phyloP scores from a whole-genome alignment of 495 filamentous ascomycete species.

The Podospora fimiseda region DNA sequence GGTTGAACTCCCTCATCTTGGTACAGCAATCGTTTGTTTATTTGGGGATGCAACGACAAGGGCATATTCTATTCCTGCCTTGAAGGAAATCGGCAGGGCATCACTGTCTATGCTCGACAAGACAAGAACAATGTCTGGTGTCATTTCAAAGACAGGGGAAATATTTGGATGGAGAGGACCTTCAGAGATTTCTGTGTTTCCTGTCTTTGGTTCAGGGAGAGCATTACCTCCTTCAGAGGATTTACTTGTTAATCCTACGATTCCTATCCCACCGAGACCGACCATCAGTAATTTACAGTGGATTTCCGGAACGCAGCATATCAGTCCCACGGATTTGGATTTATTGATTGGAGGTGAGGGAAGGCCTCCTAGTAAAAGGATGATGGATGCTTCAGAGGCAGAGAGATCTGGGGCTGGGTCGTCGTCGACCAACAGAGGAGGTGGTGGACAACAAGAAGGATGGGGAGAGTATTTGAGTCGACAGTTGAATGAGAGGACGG shows the following conservation, averaged over 20 bases:
- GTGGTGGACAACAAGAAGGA: conserved; percentile 36
- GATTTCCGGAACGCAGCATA: conserved; percentile 90
- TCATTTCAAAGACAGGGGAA: conserved; percentile 69
- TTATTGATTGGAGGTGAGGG: conserved; percentile 83
- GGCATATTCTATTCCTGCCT: conserved; percentile 74
- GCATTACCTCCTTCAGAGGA: conserved; percentile 50
- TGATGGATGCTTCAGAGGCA: conserved; percentile 47
- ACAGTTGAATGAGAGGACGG: conserved; percentile 81
- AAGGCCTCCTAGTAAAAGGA: conserved; percentile 74
- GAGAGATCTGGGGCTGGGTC: conserved; percentile 30
- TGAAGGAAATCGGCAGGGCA: conserved; percentile 75
- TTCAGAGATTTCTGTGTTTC: conserved; percentile 70
- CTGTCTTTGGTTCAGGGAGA: conserved; percentile 70
- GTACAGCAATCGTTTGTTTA: conserved; percentile 72
- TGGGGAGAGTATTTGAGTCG: conserved; percentile 66
- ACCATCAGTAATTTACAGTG: conserved; percentile 94
- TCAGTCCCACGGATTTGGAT: conserved; percentile 86
- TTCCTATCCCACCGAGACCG: conserved; percentile 69
- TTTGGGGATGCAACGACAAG: conserved; percentile 74
- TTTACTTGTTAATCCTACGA: conserved; percentile 67
- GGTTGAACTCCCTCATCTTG: conserved; percentile 61
- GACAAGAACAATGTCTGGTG: conserved; percentile 56
- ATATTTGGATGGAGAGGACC: conserved; percentile 87
- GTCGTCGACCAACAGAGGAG: conserved; percentile 40
- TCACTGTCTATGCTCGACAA: conserved; percentile 63